Conservation (phyloP, 2,329 filamentous ascomycete species). For the Aplosporella prunicola region DNA sequence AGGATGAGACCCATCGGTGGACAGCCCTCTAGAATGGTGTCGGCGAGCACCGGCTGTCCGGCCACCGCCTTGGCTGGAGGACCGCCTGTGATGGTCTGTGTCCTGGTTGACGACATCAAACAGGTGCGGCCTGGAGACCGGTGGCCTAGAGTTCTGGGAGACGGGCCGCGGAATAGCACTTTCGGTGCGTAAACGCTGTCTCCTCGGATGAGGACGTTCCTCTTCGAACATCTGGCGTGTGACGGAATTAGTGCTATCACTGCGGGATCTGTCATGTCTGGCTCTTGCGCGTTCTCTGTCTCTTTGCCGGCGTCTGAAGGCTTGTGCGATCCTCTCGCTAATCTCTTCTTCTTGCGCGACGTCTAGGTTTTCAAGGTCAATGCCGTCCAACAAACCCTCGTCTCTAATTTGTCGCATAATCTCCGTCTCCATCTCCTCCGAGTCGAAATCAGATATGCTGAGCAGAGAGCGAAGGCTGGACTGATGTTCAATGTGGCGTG, state of each 20-base stretch:
- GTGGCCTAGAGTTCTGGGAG: constrained; percentile 24
- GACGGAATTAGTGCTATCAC: constrained; percentile 17
- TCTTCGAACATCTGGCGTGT: constrained; percentile 17
- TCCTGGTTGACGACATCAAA: constrained; percentile 33
- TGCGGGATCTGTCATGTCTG: constrained; percentile 33
- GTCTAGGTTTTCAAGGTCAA: constrained; percentile 82
- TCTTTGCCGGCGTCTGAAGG: constrained; percentile 67
- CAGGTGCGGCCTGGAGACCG: constrained; percentile 38
- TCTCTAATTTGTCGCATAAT: constrained; percentile 83
- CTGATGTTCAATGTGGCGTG: constrained; percentile 72
- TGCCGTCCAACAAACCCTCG: constrained; percentile 76
- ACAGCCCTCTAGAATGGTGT: constrained; percentile 21
- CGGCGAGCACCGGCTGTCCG: constrained; percentile 29
- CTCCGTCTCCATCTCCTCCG: constrained; percentile 72
- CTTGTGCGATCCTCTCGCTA: constrained; percentile 81
- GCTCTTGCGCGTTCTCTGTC: constrained; percentile 39
- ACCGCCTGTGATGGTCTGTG: constrained; percentile 30
- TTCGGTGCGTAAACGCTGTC: constrained; percentile 25
- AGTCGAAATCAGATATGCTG: constrained; percentile 66
- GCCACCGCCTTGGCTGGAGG: constrained; percentile 40
- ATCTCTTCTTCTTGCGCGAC: constrained; percentile 79
- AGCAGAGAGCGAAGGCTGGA: constrained; percentile 78
- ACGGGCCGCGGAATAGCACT: constrained; percentile 20
- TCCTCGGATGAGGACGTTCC: constrained; percentile 21
- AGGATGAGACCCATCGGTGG: constrained; percentile 7